Conservation (phyloP, 768 basidiomycete genomes). For the Arthromyces matolae region DNA sequence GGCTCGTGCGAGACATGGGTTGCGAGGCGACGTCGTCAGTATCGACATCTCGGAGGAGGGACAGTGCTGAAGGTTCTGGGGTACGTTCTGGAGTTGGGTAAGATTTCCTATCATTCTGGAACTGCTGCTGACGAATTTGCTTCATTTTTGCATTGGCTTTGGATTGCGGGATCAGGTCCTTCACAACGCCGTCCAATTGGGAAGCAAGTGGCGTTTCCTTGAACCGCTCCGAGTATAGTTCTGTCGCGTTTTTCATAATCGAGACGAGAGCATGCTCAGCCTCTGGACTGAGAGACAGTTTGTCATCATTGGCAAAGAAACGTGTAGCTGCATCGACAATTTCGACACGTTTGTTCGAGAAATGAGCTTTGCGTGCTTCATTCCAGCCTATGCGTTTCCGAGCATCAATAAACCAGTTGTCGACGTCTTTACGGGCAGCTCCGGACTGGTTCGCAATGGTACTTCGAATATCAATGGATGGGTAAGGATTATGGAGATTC, state of each 20-base stretch:
- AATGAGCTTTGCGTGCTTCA: constrained; percentile 28
- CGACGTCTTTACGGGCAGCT: constrained; percentile 29
- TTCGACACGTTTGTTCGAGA: constrained; percentile 29
- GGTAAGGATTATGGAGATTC: constrained; percentile 53
- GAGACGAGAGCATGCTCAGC: constrained; percentile 21
- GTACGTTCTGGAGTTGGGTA: constrained; percentile 21
- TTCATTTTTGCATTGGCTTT: constrained; percentile 13
- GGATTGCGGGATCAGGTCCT: constrained; percentile 24
- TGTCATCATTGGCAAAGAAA: constrained; percentile 25
- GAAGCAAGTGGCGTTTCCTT: constrained; percentile 25
- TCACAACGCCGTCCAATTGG: constrained; percentile 26
- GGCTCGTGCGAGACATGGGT: background rate
- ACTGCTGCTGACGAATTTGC: constrained; percentile 1
- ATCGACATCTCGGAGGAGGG: background rate
- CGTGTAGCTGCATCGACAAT: constrained; percentile 37
- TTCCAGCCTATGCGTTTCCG: constrained; percentile 59
- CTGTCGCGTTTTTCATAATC: constrained; percentile 19
- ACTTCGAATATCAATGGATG: constrained; percentile 28
- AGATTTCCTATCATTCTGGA: constrained; percentile 5
- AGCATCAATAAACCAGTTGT: constrained; percentile 46
- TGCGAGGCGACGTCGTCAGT: background rate
- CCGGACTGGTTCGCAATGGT: constrained; percentile 23
- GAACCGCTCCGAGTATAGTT: constrained; percentile 20
- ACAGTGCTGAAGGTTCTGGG: background rate
- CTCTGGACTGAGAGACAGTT: constrained; percentile 17